Conservation (phyloP, 2,329 filamentous ascomycete species). For the Colletotrichum caudatum region DNA sequence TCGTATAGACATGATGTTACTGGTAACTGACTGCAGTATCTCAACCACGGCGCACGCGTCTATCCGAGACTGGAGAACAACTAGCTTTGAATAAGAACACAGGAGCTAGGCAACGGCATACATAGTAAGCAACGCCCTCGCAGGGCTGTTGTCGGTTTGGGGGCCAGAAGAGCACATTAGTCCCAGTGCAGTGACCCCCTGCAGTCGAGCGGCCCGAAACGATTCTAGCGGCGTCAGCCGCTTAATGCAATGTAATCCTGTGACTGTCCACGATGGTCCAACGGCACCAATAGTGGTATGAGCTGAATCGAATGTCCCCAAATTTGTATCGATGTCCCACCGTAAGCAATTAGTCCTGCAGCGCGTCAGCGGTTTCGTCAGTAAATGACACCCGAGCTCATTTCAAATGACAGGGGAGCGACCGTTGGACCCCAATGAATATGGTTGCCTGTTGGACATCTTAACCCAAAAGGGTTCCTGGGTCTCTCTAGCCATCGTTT, state of each 20-base stretch:
- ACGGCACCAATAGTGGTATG: slow-evolving; percentile 28
- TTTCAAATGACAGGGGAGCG: slow-evolving; percentile 21
- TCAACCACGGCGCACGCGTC: background rate
- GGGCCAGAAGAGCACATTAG: slow-evolving; percentile 10
- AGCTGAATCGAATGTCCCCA: slow-evolving; percentile 16
- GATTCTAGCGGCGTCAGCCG: slow-evolving; percentile 36
- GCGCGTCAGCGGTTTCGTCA: slow-evolving; percentile 8
- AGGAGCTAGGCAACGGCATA: slow-evolving; percentile 30
- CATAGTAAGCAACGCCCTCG: slow-evolving; percentile 3
- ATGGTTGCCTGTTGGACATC: slow-evolving; percentile 26
- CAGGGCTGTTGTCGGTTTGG: slow-evolving; percentile 26
- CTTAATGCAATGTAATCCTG: slow-evolving; percentile 36
- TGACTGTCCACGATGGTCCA: slow-evolving; percentile 25
- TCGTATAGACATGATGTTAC: slow-evolving; percentile 36
- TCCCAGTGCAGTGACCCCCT: slow-evolving; percentile 21
- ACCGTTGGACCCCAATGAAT: slow-evolving; percentile 20
- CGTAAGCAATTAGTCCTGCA: slow-evolving; percentile 30
- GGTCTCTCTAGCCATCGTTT: background rate
- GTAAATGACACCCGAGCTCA: slow-evolving; percentile 8
- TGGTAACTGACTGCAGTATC: background rate
- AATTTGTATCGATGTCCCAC: slow-evolving; percentile 30
- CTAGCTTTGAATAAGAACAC: slow-evolving; percentile 28
- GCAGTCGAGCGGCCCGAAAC: slow-evolving; percentile 37
- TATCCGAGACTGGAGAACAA: slow-evolving; percentile 13
- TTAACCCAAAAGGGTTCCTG: background rate